Evolutionary conservation across 345 rosid species (phyloP).

Genomic region (Luvunga scandens): DNA sequence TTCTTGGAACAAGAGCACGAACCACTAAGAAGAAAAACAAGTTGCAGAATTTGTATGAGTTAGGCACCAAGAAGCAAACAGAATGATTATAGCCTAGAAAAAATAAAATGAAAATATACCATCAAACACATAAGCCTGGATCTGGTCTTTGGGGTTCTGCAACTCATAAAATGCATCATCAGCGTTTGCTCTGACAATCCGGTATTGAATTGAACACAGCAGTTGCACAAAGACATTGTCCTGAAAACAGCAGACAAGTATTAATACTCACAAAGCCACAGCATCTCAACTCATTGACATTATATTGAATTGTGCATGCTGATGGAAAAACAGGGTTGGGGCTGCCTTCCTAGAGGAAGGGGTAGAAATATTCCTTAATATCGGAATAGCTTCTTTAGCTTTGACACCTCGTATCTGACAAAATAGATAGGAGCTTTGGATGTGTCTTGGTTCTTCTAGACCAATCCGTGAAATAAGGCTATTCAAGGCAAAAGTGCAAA

Average conservation of each 20-base stretch:
- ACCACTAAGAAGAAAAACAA: constrained; percentile 50
- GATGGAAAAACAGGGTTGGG: neutral
- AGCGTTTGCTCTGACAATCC: constrained; percentile 67
- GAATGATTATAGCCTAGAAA: neutral
- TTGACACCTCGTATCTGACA: neutral
- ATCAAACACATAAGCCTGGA: constrained; percentile 93
- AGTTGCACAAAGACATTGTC: constrained; percentile 97
- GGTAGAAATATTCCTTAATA: neutral
- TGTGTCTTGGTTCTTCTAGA: neutral
- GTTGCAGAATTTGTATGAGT: neutral
- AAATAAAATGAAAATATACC: constrained; percentile 37
- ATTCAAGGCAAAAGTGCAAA: neutral
- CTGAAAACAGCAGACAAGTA: constrained; percentile 27
- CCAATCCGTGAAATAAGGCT: neutral
- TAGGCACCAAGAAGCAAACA: constrained; percentile 7
- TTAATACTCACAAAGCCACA: neutral
- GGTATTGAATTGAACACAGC: constrained; percentile 88
- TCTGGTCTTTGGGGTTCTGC: constrained; percentile 90
- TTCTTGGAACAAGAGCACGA: constrained; percentile 90
- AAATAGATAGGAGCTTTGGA: neutral
- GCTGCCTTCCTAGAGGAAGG: neutral
- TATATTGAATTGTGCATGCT: neutral
- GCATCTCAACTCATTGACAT: neutral
- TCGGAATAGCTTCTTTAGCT: neutral
- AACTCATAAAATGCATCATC: constrained; percentile 98